Evolutionary conservation across 2,329 filamentous ascomycete genomes (phyloP), one percentile per base, ranked within the genome.

Genomic region (Nemania sp.): DNA sequence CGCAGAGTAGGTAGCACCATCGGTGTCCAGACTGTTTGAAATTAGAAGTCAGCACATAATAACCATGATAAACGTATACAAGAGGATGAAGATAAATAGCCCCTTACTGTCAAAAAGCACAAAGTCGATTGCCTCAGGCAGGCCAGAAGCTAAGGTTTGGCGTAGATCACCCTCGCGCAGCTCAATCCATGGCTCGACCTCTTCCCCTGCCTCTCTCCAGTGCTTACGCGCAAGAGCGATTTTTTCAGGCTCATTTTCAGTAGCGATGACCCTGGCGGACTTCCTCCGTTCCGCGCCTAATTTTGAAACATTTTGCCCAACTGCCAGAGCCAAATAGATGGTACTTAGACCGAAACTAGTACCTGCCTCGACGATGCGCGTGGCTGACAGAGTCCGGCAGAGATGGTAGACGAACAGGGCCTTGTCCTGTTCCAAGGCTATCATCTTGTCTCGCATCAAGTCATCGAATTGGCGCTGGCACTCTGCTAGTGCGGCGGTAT

Each of bases 61-160:
- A 15, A 43, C n/a, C 7, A 7, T 18, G 22, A n/a, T 24, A 8
- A 13, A 3, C 18, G 6, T 5, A n/a, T 55, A 5, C n/a, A 15
- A 51, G 26, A n/a, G 15, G n/a, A 22, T 11, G 32, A 24, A 18
- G 7, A 32, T 3, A 11, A n/a, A 18, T 2, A 26, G 18, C 38
- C 41, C 83, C 87, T 80, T 76, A 90, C 88, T 90, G 72, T 90
- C 88, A 27, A 90, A 79, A 26, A 89, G 77, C 18, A 90, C 71
- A 22, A 90, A 79, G 68, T 90, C 86, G n/a, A 90, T 79, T 32
- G 82, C 73, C 1, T 80, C 78, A 0, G 82, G 81, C 26, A 90
- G 65, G 35, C 82, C 80, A 2, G 79, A 71, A 68, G 84, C 83
- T n/a, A 88, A 77, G 0, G 87, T 90, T 75, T 90, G 84, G 79